These are phyloP conservation scores for Termitomyces sp. DNA, from an alignment of 768 basidiomycete genomes.

Conservation along the genomic window DNA sequence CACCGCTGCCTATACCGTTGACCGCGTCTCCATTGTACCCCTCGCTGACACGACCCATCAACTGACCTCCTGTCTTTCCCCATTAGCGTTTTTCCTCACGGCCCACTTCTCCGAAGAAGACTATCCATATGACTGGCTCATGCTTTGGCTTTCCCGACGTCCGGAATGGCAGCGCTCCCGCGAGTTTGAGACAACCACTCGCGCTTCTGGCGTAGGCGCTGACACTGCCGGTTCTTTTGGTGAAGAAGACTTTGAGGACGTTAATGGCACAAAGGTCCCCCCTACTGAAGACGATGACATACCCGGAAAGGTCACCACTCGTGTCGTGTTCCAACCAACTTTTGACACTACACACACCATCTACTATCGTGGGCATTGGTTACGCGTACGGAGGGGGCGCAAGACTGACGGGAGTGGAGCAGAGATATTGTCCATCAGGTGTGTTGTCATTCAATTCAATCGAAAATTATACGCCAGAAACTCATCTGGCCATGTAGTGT, in stretches of 20 bases:
- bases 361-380: conserved; percentile 82
- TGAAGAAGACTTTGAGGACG: conserved; percentile 44
- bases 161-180: conserved; percentile 87
- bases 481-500: conserved; percentile 41
- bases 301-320: conserved; percentile 67
- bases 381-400: conserved; percentile 66
- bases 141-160: conserved; percentile 84
- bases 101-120: conserved; percentile 90
- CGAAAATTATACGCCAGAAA: conserved; percentile 1
- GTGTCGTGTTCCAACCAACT: conserved; percentile 86
- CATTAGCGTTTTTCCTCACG: conserved; percentile 78
- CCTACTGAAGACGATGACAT: conserved; percentile 32
- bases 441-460: conserved; percentile 10
- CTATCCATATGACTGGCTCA: conserved; percentile 88
- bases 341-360: conserved; percentile 88
- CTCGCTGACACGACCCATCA: conserved; percentile 19
- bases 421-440: conserved; percentile 78
- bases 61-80: conserved; percentile 18
- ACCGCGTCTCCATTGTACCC: conserved; percentile 10
- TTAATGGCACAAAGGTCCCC: conserved; percentile 18
- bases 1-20: conserved; percentile 8
- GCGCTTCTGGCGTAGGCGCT: conserved; percentile 60
- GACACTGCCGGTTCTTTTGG: conserved; percentile 56
- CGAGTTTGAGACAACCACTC: conserved; percentile 86
- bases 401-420: conserved; percentile 67